A percentile compares a stretch with the other conserved stretches of the same genome.
Evolutionary conservation across 768 basidiomycete species (phyloP).

Genomic region (Boletus sp.): DNA sequence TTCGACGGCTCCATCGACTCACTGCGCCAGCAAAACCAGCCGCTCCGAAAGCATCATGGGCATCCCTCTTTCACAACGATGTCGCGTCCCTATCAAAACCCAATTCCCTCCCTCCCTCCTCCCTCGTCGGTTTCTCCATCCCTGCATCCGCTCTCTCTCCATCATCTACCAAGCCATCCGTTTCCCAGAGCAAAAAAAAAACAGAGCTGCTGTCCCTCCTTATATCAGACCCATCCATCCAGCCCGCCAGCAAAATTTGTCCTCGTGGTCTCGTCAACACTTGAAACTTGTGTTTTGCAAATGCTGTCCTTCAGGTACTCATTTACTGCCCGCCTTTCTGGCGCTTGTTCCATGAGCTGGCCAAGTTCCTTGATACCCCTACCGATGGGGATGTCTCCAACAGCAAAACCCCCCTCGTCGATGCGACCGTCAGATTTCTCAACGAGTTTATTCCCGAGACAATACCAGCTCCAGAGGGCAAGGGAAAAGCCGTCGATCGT

Average conservation of each 20-base stretch:
- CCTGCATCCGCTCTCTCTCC: slow-evolving; percentile 43
- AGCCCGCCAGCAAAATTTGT: slow-evolving; percentile 38
- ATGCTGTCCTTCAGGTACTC: slow-evolving; percentile 87
- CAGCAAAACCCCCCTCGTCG: slow-evolving; percentile 54
- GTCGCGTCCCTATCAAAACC: slow-evolving; percentile 39
- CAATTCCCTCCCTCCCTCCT: slow-evolving; percentile 63
- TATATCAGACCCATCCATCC: slow-evolving; percentile 35
- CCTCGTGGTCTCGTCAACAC: slow-evolving; percentile 88
- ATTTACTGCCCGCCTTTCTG: slow-evolving; percentile 89
- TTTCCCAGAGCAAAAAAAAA: slow-evolving; percentile 42
- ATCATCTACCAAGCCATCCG: slow-evolving; percentile 20
- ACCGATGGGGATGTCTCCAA: slow-evolving; percentile 25
- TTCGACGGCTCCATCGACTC: slow-evolving; percentile 11
- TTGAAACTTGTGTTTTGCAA: slow-evolving; percentile 98
- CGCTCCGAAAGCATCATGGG: slow-evolving; percentile 67
- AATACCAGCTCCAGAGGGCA: slow-evolving; percentile 25
- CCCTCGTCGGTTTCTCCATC: slow-evolving; percentile 72
- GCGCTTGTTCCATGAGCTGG: slow-evolving; percentile 71
- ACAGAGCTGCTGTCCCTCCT: slow-evolving; percentile 56
- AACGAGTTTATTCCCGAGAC: slow-evolving; percentile 59
- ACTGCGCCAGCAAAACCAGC: slow-evolving; percentile 37
- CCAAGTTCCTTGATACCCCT: slow-evolving; percentile 43
- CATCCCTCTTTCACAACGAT: slow-evolving; percentile 60
- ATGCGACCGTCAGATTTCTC: slow-evolving; percentile 72
- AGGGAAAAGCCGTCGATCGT: slow-evolving; percentile 43